phyloP scores from a whole-genome alignment of 225 moss, liverwort and hornwort genomes.

The Straminergon stramineum region DNA sequence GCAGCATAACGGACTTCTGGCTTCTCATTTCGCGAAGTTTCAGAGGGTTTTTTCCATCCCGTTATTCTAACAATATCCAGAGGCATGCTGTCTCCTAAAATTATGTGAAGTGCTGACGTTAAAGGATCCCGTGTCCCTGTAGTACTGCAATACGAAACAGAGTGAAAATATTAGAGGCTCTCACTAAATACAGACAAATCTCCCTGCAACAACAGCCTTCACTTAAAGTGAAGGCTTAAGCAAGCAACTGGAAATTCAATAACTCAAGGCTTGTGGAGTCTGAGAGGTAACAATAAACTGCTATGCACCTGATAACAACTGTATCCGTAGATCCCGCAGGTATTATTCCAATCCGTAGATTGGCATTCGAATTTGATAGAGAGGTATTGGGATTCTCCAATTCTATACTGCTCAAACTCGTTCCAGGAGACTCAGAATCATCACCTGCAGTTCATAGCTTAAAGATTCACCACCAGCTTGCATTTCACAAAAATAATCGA shows the following conservation, averaged over 20 bases:
- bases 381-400: slow-evolving; percentile 20
- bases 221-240: neutral
- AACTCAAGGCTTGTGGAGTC: neutral
- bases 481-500: neutral
- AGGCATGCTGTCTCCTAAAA: slow-evolving; percentile 87
- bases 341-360: slow-evolving; percentile 81
- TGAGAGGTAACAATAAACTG: neutral
- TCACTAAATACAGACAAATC: neutral
- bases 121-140: slow-evolving; percentile 80
- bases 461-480: neutral
- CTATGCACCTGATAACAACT: slow-evolving; percentile 68
- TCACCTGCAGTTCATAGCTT: slow-evolving; percentile 14
- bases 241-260: neutral
- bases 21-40: slow-evolving; percentile 37
- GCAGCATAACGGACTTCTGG: slow-evolving; percentile 90
- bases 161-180: neutral
- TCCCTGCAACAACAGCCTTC: neutral
- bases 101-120: slow-evolving; percentile 78
- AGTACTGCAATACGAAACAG: slow-evolving; percentile 44
- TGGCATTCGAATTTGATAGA: slow-evolving; percentile 35
- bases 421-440: slow-evolving; percentile 1
- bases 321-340: slow-evolving; percentile 97
- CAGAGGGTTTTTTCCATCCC: slow-evolving; percentile 41
- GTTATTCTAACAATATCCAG: slow-evolving; percentile 80
- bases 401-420: slow-evolving; percentile 8